phyloP scores from a whole-genome alignment of 2,329 filamentous ascomycete species.

The Cordyceps cateniannulata region DNA sequence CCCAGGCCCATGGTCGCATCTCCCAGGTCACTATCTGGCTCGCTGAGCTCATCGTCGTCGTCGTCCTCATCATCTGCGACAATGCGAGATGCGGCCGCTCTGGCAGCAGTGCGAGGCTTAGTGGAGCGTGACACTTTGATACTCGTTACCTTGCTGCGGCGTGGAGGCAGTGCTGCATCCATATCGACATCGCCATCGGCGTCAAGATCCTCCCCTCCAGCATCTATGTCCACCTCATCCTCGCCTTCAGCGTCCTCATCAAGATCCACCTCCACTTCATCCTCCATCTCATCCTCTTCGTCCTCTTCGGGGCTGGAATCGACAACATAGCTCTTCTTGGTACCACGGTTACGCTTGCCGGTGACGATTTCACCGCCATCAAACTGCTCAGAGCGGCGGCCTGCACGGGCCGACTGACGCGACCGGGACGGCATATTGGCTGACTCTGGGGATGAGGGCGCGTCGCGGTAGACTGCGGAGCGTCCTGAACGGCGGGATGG shows the following conservation, averaged over 20 bases:
- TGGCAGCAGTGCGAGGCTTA: slow-evolving; percentile 20
- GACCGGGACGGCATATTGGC: slow-evolving; percentile 24
- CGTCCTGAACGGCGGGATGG: slow-evolving; percentile 47
- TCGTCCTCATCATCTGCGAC: slow-evolving; percentile 33
- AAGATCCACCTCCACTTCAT: slow-evolving; percentile 26
- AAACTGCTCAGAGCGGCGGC: slow-evolving; percentile 32
- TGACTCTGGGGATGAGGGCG: slow-evolving; percentile 42
- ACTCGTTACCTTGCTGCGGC: slow-evolving; percentile 22
- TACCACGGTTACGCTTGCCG: slow-evolving; percentile 46
- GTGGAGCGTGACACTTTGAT: slow-evolving; percentile 40
- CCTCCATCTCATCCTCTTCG: slow-evolving; percentile 35
- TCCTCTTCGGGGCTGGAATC: slow-evolving; percentile 48
- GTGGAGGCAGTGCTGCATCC: slow-evolving; percentile 32
- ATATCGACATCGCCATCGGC: slow-evolving; percentile 36
- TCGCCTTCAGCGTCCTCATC: slow-evolving; percentile 32
- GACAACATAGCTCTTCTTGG: slow-evolving; percentile 55
- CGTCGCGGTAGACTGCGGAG: slow-evolving; percentile 36
- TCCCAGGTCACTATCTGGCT: slow-evolving; percentile 26
- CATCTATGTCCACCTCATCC: slow-evolving; percentile 30
- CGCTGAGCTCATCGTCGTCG: slow-evolving; percentile 51
- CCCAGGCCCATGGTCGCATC: slow-evolving; percentile 28
- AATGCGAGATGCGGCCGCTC: slow-evolving; percentile 25
- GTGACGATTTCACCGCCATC: slow-evolving; percentile 41
- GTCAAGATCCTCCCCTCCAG: slow-evolving; percentile 34
- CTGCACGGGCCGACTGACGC: slow-evolving; percentile 40